Percentiles rank a stretch among this genome's conserved stretches.
These are phyloP conservation scores for Bipolaris bicolor DNA, from an alignment of 2,329 filamentous ascomycete genomes.

Conservation along the genomic window DNA sequence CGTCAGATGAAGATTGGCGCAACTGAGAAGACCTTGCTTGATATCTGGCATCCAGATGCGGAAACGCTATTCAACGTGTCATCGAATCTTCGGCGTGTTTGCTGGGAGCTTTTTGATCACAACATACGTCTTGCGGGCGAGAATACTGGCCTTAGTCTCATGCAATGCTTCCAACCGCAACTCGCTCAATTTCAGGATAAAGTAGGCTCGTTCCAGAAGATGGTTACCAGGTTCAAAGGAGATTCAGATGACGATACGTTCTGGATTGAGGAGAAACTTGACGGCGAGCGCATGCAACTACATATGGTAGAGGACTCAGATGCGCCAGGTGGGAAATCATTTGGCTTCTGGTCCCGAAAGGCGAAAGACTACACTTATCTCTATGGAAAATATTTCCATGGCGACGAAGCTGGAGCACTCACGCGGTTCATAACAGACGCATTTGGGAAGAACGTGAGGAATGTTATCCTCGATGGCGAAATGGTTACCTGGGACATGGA, in stretches of 20 bases:
- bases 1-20: conserved; percentile 78
- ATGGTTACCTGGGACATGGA: conserved; percentile 98
- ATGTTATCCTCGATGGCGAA: conserved; percentile 91
- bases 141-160: conserved; percentile 75
- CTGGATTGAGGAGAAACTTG: conserved; percentile 98
- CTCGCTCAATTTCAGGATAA: conserved; percentile 90
- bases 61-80: conserved; percentile 79
- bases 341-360: conserved; percentile 93
- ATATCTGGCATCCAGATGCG: conserved; percentile 64
- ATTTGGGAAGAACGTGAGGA: conserved; percentile 78
- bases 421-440: conserved; percentile 80
- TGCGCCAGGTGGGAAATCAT: conserved; percentile 72
- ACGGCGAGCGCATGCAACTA: conserved; percentile 96
- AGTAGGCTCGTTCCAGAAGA: conserved; percentile 70
- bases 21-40: conserved; percentile 86
- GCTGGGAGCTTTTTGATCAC: conserved; percentile 87
- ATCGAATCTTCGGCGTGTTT: conserved; percentile 86
- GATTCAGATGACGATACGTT: conserved; percentile 77
- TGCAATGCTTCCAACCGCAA: conserved; percentile 97
- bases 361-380: conserved; percentile 96
- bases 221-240: conserved; percentile 71
- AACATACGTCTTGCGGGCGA: conserved; percentile 74
- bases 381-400: conserved; percentile 78
- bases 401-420: conserved; percentile 72
- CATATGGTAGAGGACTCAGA: conserved; percentile 80